Evolutionary conservation across 1,284 basidiomycete genomes (phyloP).

Genomic region (Ganoderma lucidum): DNA sequence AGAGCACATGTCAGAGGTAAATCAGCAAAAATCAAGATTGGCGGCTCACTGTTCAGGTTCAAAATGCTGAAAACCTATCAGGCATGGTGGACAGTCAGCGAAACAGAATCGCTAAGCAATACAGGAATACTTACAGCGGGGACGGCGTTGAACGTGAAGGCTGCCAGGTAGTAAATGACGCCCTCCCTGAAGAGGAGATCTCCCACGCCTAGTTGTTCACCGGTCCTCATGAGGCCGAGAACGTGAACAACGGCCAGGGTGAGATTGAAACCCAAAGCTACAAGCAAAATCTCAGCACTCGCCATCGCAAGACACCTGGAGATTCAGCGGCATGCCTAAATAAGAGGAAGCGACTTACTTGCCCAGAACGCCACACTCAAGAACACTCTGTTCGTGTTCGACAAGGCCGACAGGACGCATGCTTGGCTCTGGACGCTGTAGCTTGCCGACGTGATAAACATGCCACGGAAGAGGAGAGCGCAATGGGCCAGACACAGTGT

Average conservation of each 20-base stretch:
- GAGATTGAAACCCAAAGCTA: constrained; percentile 67
- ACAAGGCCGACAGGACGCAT: constrained; percentile 54
- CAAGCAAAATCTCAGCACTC: constrained; percentile 16
- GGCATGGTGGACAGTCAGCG: constrained; percentile 9
- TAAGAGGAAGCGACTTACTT: constrained; percentile 52
- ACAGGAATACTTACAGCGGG: constrained; percentile 61
- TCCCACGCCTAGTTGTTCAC: constrained; percentile 62
- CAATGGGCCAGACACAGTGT: constrained; percentile 68
- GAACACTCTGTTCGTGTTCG: constrained; percentile 57
- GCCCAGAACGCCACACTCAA: constrained; percentile 73
- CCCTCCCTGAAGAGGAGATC: constrained; percentile 74
- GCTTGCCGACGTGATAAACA: constrained; percentile 67
- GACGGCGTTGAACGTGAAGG: constrained; percentile 70
- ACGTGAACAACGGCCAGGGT: constrained; percentile 64
- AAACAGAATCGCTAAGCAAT: constrained; percentile 6
- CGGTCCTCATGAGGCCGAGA: constrained; percentile 56
- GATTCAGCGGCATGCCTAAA: not conserved
- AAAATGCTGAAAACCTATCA: constrained; percentile 59
- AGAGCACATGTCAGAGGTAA: not conserved
- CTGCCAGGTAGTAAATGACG: constrained; percentile 69
- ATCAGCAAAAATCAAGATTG: not conserved
- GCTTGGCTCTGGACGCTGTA: constrained; percentile 51
- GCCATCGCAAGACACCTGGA: not conserved
- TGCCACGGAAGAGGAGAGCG: constrained; percentile 70
- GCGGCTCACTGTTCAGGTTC: constrained; percentile 63